Percentiles rank a stretch among this genome's conserved stretches.
Conservation (phyloP, 352 stramenopile species). For the Globisporangium acanthophoron region DNA sequence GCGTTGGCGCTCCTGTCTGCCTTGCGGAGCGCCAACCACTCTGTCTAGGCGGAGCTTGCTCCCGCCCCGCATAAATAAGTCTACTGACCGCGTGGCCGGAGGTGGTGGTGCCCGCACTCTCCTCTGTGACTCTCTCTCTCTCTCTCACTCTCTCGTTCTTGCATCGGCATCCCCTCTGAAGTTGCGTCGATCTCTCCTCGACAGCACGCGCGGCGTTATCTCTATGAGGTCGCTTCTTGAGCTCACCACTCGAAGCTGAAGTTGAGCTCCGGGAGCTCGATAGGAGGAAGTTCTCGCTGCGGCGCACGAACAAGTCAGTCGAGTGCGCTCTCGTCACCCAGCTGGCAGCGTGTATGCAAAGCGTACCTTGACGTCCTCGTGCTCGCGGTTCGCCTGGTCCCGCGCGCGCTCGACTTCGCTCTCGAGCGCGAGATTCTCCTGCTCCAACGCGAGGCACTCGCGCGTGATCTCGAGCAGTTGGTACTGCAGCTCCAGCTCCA, state of each 20-base stretch:
- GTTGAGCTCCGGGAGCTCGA: slow-evolving; percentile 7
- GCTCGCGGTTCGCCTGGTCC: background rate
- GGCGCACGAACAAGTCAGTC: background rate
- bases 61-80: background rate
- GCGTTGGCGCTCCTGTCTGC: too few species aligned
- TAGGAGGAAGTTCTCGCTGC: slow-evolving; percentile 3
- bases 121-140: too few species aligned
- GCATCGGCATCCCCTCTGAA: background rate
- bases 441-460: slow-evolving; percentile 5
- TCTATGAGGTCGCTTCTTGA: too few species aligned
- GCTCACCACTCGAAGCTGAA: slow-evolving; percentile 14
- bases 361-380: slow-evolving; percentile 2
- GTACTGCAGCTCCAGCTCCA: slow-evolving; percentile 18
- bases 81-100: background rate
- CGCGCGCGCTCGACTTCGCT: slow-evolving; percentile 6
- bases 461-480: slow-evolving; percentile 11
- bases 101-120: background rate
- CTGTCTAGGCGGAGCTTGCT: background rate
- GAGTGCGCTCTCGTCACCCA: background rate
- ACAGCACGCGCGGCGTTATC: background rate
- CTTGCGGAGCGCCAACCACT: too few species aligned
- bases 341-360: background rate
- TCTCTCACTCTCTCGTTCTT: background rate
- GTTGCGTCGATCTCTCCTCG: background rate
- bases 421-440: slow-evolving; percentile 9